Evolutionary conservation across 2,329 filamentous ascomycete genomes (phyloP).

Genomic region (Ascochyta koolunga): DNA sequence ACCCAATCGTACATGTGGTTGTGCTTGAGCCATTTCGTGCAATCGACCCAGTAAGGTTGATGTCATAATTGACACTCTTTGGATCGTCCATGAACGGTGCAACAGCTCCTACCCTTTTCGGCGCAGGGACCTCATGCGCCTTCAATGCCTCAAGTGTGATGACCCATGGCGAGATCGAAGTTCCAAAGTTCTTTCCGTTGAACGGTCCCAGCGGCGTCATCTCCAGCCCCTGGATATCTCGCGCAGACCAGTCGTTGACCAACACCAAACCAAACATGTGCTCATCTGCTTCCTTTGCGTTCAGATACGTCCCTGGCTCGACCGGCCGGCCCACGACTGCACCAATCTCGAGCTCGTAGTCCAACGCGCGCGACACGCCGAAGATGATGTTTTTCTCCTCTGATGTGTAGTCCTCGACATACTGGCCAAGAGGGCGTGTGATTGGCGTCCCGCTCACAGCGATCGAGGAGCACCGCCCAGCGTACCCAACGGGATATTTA

Average conservation of each 20-base stretch:
- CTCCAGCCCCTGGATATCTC: slow-evolving; percentile 67
- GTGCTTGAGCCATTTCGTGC: slow-evolving; percentile 24
- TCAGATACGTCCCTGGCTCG: slow-evolving; percentile 45
- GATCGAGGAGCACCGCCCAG: slow-evolving; percentile 61
- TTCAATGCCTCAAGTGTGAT: slow-evolving; percentile 65
- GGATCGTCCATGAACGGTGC: slow-evolving; percentile 35
- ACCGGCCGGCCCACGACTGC: slow-evolving; percentile 53
- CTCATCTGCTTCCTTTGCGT: slow-evolving; percentile 53
- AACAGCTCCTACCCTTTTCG: slow-evolving; percentile 28
- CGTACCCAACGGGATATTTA: slow-evolving; percentile 57
- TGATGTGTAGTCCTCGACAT: slow-evolving; percentile 26
- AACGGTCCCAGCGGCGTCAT: slow-evolving; percentile 67
- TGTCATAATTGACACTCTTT: slow-evolving; percentile 30
- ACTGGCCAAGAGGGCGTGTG: slow-evolving; percentile 35
- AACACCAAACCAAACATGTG: slow-evolving; percentile 69
- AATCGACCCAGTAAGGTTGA: slow-evolving; percentile 32
- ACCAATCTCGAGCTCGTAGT: slow-evolving; percentile 59
- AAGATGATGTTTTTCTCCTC: slow-evolving; percentile 60
- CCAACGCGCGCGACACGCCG: slow-evolving; percentile 50
- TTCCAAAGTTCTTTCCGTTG: slow-evolving; percentile 66
- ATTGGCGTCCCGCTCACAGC: slow-evolving; percentile 54
- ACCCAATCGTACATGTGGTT: slow-evolving; percentile 40
- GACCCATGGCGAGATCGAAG: slow-evolving; percentile 67
- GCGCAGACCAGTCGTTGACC: slow-evolving; percentile 67
- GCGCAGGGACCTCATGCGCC: slow-evolving; percentile 34